Conservation (phyloP, 257 asterid species). For the Solanum okadae region DNA sequence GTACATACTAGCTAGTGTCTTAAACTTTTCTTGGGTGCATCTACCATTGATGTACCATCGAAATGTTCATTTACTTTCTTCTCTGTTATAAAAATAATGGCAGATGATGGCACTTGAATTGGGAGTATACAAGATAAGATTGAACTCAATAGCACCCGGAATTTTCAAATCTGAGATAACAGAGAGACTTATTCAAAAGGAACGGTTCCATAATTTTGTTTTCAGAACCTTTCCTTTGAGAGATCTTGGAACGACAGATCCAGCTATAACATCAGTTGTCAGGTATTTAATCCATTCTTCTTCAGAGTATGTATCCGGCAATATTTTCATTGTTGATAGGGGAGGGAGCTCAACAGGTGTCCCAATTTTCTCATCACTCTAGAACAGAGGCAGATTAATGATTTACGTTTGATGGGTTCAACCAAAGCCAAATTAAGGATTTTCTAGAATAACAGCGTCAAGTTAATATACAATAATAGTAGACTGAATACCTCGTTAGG, state of each 20-base stretch:
- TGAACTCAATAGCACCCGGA: neutral
- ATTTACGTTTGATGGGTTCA: no score
- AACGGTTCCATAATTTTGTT: slow-evolving; percentile 17
- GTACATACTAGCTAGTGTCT: neutral
- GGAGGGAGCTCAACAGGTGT: slow-evolving; percentile 25
- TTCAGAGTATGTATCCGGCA: slow-evolving; percentile 30
- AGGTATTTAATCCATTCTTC: slow-evolving; percentile 27
- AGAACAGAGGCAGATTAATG: neutral
- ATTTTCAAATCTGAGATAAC: neutral
- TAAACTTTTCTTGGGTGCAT: neutral
- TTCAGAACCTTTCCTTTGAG: slow-evolving; percentile 11
- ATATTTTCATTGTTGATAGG: slow-evolving; percentile 22
- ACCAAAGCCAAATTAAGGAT: no score
- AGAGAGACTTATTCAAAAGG: neutral
- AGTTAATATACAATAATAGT: neutral
- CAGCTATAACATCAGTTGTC: slow-evolving; percentile 28
- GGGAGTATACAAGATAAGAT: neutral
- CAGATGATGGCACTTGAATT: neutral
- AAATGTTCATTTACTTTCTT: neutral
- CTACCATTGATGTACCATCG: neutral
- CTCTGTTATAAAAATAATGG: neutral
- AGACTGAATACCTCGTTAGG: neutral
- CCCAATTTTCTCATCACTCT: slow-evolving; percentile 32
- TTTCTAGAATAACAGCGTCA: neutral
- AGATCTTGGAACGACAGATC: slow-evolving; percentile 16